Percentiles rank a stretch among this genome's conserved stretches.
Conservation (phyloP, 805 yeast genomes). For the Ascoidea asiatica region DNA sequence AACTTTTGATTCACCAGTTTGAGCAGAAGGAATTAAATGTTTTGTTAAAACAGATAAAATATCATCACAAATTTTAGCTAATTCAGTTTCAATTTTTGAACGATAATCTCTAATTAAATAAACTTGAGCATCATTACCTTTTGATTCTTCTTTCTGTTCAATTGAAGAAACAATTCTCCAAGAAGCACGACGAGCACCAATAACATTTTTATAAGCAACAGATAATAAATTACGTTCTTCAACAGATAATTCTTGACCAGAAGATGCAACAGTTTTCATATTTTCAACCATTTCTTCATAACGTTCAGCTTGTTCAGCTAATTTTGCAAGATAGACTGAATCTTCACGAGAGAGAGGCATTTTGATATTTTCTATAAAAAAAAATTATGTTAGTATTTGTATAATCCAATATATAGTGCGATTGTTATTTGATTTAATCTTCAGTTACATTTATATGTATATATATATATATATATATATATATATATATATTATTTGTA, state of each 20-base stretch:
- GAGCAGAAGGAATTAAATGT: conserved; percentile 88
- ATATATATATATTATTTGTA: too few species aligned
- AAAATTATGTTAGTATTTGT: too few species aligned
- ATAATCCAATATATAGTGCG: too few species aligned
- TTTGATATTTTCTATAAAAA: conserved; percentile 8
- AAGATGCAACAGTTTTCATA: conserved; percentile 94
- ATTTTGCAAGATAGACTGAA: conserved; percentile 93
- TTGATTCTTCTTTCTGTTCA: conserved; percentile 95
- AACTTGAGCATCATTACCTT: conserved; percentile 88
- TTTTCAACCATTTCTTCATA: conserved; percentile 98
- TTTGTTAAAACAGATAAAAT: conserved; percentile 77
- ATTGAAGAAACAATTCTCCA: conserved; percentile 98
- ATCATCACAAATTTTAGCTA: conserved; percentile 88
- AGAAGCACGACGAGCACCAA: conserved; percentile 98
- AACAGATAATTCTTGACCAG: conserved; percentile 89
- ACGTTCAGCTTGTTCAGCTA: conserved; percentile 99
- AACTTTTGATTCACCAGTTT: conserved; percentile 94
- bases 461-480: too few species aligned
- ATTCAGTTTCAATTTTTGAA: conserved; percentile 85
- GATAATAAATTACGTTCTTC: conserved; percentile 96
- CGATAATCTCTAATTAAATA: conserved; percentile 86
- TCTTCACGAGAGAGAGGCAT: conserved; percentile 92
- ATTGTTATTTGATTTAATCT: too few species aligned
- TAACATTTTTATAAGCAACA: conserved; percentile 96
- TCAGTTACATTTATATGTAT: too few species aligned